These are phyloP conservation scores for Blepharisma japonicum DNA, from an alignment of 73 alveolate genomes.

Conservation along the genomic window DNA sequence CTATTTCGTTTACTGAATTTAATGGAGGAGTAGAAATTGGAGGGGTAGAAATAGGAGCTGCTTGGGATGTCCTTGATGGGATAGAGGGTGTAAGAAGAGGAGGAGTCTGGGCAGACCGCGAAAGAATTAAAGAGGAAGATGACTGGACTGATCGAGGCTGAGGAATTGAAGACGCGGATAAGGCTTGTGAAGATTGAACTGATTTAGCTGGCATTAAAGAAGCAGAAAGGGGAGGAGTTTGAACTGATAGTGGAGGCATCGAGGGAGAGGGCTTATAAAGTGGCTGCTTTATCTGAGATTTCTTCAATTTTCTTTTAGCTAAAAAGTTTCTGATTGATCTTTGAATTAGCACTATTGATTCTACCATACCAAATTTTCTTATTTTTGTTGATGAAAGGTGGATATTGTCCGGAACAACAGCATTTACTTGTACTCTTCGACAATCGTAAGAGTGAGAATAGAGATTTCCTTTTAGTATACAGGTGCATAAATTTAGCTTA, in stretches of 20 bases:
- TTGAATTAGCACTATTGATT: background rate
- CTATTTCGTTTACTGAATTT: too few relatives aligned
- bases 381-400: background rate
- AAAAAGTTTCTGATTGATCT: background rate
- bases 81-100: too few relatives aligned
- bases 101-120: too few relatives aligned
- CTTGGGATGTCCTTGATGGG: too few relatives aligned
- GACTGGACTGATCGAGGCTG: background rate
- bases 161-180: background rate
- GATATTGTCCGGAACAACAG: background rate
- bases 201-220: background rate
- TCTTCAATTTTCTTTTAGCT: background rate
- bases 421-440: background rate
- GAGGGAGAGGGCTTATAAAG: background rate
- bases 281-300: background rate
- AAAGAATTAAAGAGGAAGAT: background rate
- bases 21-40: too few relatives aligned
- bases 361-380: background rate
- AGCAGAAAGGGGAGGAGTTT: background rate
- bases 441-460: background rate
- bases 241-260: background rate
- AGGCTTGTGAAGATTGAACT: background rate
- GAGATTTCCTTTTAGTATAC: background rate
- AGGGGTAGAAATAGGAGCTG: too few relatives aligned
- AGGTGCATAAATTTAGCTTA: background rate